Base-by-base conservation (phyloP, 495 filamentous ascomycete species). In the Lasiosphaeria hispida region DNA sequence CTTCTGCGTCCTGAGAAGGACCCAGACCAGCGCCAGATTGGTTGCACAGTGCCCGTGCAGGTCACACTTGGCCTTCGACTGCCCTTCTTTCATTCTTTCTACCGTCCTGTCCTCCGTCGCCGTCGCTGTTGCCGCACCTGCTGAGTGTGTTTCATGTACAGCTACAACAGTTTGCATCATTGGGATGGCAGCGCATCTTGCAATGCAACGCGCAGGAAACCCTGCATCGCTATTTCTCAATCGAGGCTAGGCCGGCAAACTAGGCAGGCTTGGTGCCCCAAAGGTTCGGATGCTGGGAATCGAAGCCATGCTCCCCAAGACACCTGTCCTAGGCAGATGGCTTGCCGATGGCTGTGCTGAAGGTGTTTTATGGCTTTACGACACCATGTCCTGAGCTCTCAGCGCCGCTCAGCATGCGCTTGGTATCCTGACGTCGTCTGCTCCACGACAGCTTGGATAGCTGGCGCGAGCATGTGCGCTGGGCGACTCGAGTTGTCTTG, bases 1-100 rank as follows among this genome's bases (percentile, higher is more conserved):
- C 23, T 10, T 34, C 37, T 43, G 38, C 8, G 37, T 15, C 14
- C 50, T 35, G 42, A 35, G 48, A 53, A 41, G 48, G 42, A 13
- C 13, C 54, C 42, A 56, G 45, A 34, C 49, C 62, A 50, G 49
- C 58, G 54, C 48, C 19, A 50, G 39, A 61, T 60, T 55, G 55
- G 62, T 55, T 53, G 34, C 51, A 57, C 57, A n/a, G n/a, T 34
- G 39, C 53, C 38, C 34, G 35, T 51, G 48, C 48, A 37, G 8
- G n/a, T 34, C 40, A 39, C 34, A 7, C 14, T 39, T 7, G 17
- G 39, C 35, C 15, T 52, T 40, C 49, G 35, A n/a, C 10, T 34
- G 49, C 49, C 7, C 49, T 40, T 52, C 49, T 40, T 39, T 40
- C 14, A 30, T 38, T 52, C 49, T 40, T 40, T 15, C 49, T 40